Evolutionary conservation across 1,284 basidiomycete species (phyloP), one percentile per base, ranked within the genome.

Genomic region (Cryptococcus maquisensis): DNA sequence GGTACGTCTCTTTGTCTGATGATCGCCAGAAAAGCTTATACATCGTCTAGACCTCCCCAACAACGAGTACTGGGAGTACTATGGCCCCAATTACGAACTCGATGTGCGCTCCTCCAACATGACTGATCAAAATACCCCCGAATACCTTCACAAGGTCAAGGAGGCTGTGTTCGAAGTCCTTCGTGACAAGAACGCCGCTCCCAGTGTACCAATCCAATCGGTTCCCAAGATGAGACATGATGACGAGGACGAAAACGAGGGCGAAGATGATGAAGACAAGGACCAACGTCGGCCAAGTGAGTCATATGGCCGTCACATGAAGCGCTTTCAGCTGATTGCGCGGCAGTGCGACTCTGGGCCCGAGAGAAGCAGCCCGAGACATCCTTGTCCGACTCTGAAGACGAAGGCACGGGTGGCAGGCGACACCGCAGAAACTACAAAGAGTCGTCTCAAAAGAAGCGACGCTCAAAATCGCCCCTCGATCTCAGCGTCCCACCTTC

Each of bases 21-120:
- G 62, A 63, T 40, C n/a, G 49, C 15, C 21, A 6, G 48, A 12
- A 15, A 28, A 24, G 44, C 21, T 45, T 15, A 28, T 12, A 3
- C n/a, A 2, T 39, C 21, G 38, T 20, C 12, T 69, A 92, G 91
- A 90, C 66, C 94, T 97, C 51, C 93, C 93, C 0, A 88, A 93
- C 61, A 97, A 97, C 69, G 94, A 97, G 76, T 97, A 98, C 77
- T 98, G 96, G 74, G 95, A 98, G 73, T 98, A 98, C 77, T 98
- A 98, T 74, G 96, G 96, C 0, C 96, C 96, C 1, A 91, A 96
- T 67, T 97, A 98, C 69, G 85, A 92, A 67, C 82, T 99, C n/a
- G 93, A 99, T 69, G 96, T 99, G 24, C 88, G 88, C 62, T 81
- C 93, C 4, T 95, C 91, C 32, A 99, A 98, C 72, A 90, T 93